A percentile compares a stretch with the other conserved stretches of the same genome.
Conservation (phyloP, 768 basidiomycete genomes). For the Pulveroboletus sp. region DNA sequence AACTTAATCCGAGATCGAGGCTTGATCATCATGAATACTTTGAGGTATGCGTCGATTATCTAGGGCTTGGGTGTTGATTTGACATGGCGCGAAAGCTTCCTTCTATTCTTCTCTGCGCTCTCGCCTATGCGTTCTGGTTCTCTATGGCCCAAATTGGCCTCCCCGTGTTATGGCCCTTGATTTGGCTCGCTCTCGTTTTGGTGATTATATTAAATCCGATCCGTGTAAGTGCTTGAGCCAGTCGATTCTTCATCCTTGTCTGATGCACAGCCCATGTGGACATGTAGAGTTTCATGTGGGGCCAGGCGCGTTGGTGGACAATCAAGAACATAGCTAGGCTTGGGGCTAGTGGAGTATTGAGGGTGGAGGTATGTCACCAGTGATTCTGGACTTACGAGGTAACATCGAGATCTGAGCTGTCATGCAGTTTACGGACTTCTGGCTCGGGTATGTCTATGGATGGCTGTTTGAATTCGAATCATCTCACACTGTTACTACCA, state of each 20-base stretch:
- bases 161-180: conserved; percentile 72
- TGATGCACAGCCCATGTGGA: conserved; percentile 29
- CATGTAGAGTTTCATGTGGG: conserved; percentile 39
- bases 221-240: conserved; percentile 37
- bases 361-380: conserved; percentile 58
- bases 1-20: conserved; percentile 63
- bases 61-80: background rate
- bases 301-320: conserved; percentile 65
- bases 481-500: conserved; percentile 24
- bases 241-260: background rate
- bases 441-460: conserved; percentile 60
- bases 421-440: conserved; percentile 74
- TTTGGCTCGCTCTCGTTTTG: conserved; percentile 69
- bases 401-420: background rate
- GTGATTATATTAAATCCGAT: conserved; percentile 71
- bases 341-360: conserved; percentile 61
- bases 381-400: background rate
- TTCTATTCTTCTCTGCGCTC: conserved; percentile 59
- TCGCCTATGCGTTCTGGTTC: conserved; percentile 80
- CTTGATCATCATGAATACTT: conserved; percentile 78
- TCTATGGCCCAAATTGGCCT: conserved; percentile 66
- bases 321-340: conserved; percentile 57
- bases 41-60: conserved; percentile 40
- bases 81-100: conserved; percentile 52
- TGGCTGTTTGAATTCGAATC: background rate